These are phyloP conservation scores for Fraxinus dipetala DNA, from an alignment of 305 asterid genomes.

Conservation along the genomic window DNA sequence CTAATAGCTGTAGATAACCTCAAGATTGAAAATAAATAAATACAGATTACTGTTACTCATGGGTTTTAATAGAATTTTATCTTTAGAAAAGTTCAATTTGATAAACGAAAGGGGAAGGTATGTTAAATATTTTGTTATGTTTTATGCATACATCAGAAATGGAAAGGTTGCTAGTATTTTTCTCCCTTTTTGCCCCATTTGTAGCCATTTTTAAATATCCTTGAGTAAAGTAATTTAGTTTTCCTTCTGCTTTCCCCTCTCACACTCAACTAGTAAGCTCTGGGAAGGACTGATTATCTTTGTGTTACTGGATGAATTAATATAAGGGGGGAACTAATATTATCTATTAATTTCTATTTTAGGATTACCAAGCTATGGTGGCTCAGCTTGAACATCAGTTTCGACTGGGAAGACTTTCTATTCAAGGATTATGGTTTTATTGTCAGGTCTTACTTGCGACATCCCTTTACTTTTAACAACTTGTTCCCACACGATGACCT, in stretches of 20 bases:
- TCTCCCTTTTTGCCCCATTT: constrained; percentile 18
- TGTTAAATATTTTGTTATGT: neutral
- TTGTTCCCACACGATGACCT: constrained; percentile 11
- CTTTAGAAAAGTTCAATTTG: constrained; percentile 4
- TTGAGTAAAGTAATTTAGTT: constrained; percentile 11
- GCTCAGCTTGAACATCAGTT: constrained; percentile 99
- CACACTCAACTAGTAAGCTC: constrained; percentile 18
- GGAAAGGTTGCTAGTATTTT: neutral
- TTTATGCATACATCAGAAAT: constrained; percentile 4
- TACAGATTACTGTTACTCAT: constrained; percentile 9
- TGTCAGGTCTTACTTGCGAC: constrained; percentile 72
- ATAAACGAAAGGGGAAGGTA: constrained; percentile 10
- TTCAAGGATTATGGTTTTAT: constrained; percentile 98
- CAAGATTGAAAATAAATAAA: neutral
- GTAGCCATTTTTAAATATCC: neutral
- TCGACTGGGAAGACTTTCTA: constrained; percentile 85
- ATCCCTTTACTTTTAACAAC: constrained; percentile 16
- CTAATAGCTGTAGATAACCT: neutral
- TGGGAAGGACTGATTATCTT: constrained; percentile 8
- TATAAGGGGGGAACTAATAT: constrained; percentile 25
- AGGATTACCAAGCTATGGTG: constrained; percentile 99
- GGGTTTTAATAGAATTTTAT: constrained; percentile 4
- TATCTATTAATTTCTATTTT: constrained; percentile 24
- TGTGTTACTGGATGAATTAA: constrained; percentile 17
- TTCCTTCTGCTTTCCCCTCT: constrained; percentile 10